Percentiles rank a stretch among this genome's conserved stretches.
Conservation (phyloP, 495 filamentous ascomycete species). For the Penicillium bovifimosum region DNA sequence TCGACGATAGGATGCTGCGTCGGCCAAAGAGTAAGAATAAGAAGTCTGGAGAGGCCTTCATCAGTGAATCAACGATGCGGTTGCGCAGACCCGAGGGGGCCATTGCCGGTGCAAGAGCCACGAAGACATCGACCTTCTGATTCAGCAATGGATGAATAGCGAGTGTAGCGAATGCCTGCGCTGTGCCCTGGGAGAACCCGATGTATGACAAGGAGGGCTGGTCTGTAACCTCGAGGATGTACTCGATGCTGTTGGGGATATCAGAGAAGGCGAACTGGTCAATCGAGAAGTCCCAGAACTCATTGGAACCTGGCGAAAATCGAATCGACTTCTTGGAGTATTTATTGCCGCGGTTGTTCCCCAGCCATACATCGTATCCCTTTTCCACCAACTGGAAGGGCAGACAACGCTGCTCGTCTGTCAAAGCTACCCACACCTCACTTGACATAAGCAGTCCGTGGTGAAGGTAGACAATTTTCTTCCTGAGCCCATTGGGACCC, state of each 20-base stretch:
- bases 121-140: conserved; percentile 90
- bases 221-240: conserved; percentile 78
- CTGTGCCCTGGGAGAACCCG: conserved; percentile 94
- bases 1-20: conserved; percentile 82
- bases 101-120: conserved; percentile 97
- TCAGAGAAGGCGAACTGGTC: conserved; percentile 98
- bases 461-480: conserved; percentile 90
- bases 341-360: conserved; percentile 97
- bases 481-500: conserved; percentile 62
- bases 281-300: conserved; percentile 97
- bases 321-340: conserved; percentile 90
- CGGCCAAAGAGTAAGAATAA: conserved; percentile 94
- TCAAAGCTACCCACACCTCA: conserved; percentile 94
- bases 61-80: conserved; percentile 81
- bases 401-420: conserved; percentile 76
- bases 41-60: conserved; percentile 90
- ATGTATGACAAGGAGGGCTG: conserved; percentile 90
- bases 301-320: conserved; percentile 62
- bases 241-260: conserved; percentile 89
- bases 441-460: conserved; percentile 98
- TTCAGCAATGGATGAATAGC: conserved; percentile 90
- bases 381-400: conserved; percentile 86
- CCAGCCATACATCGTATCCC: conserved; percentile 97
- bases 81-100: conserved; percentile 86
- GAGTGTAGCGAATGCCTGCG: conserved; percentile 93